Percentiles rank a stretch among this genome's conserved stretches.
These are phyloP conservation scores for Pyricularia grisea DNA, from an alignment of 2,329 filamentous ascomycete genomes.

Conservation along the genomic window DNA sequence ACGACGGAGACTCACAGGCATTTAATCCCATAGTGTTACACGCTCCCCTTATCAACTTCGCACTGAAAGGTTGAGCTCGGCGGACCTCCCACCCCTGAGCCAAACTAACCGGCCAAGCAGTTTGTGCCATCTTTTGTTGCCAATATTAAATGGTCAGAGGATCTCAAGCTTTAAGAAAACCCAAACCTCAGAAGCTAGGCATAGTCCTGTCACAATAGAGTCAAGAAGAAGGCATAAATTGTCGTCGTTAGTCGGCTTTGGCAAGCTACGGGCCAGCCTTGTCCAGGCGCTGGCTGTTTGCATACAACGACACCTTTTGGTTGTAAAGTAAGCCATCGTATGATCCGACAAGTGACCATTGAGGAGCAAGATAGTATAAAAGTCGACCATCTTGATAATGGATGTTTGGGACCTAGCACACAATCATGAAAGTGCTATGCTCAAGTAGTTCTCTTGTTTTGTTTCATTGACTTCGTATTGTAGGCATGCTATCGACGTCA, in stretches of 20 bases:
- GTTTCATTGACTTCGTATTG: constrained; percentile 1
- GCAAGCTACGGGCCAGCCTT: too few relatives aligned
- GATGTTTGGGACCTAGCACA: not conserved
- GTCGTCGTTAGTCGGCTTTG: too few relatives aligned
- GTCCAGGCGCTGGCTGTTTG: not conserved
- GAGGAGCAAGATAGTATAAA: not conserved
- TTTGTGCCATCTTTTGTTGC: too few relatives aligned
- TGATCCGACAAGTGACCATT: not conserved
- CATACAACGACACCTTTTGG: not conserved
- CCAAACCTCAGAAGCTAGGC: too few relatives aligned
- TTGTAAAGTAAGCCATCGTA: too few relatives aligned
- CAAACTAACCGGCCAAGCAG: not conserved
- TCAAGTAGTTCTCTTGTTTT: not conserved
- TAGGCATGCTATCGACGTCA: not conserved
- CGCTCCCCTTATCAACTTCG: too few relatives aligned
- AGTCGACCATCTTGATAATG: too few relatives aligned
- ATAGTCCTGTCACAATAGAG: too few relatives aligned
- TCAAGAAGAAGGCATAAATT: too few relatives aligned
- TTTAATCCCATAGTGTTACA: not conserved
- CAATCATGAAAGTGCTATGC: not conserved
- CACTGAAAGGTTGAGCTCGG: too few relatives aligned
- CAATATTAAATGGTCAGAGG: too few relatives aligned
- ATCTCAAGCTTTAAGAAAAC: too few relatives aligned
- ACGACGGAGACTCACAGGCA: not conserved
- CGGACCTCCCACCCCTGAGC: not conserved